Base-by-base conservation (phyloP, 23 red algal species). In the Gracilaria caudata region DNA sequence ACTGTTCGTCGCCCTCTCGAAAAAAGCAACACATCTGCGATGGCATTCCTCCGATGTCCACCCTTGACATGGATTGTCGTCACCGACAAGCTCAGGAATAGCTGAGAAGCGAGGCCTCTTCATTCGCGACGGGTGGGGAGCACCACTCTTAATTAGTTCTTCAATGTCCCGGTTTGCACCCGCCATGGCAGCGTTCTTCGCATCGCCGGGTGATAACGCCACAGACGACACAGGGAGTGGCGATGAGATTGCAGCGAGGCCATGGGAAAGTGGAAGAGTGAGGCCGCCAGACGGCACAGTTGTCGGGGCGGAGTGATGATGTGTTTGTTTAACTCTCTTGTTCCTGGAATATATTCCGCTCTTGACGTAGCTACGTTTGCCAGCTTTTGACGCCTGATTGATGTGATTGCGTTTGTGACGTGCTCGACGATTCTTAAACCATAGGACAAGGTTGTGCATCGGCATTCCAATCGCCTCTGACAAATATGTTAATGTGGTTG, bases 371-470 rank as follows among this genome's bases (percentile, higher is more conserved):
- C 87, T 91, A 13, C 87, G 71, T 40, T 76, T 71, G 7, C 77
- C 87, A 55, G 43, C 68, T 29, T 40, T 64, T 5, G 77, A 38
- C 21, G n/a, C 0, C 46, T 30, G 45, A 72, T 35, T 53, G 30
- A 60, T 32, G 34, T 89, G 51, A 29, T 58, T 43, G 37, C 71
- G 83, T 41, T 87, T 93, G 29, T 84, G 71, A 24, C 90, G 68
- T 29, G 90, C 90, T 7, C 90, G 68, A 24, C 90, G 80, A 68
- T 93, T 93, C 60, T 93, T 93, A 66, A 93, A 93, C 90, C 90
- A 93, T 13, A 93, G 30, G 8, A 93, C 90, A 40, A 93, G 45
- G 46, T 85, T 86, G 30, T 86, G 81, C 82, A 93, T 63, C 10
- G 90, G 90, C 90, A 93, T 93, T 9, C 70, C 81, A 17, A 70